Evolutionary conservation across 257 asterid genomes (phyloP).

Genomic region (Lycium barbarum): DNA sequence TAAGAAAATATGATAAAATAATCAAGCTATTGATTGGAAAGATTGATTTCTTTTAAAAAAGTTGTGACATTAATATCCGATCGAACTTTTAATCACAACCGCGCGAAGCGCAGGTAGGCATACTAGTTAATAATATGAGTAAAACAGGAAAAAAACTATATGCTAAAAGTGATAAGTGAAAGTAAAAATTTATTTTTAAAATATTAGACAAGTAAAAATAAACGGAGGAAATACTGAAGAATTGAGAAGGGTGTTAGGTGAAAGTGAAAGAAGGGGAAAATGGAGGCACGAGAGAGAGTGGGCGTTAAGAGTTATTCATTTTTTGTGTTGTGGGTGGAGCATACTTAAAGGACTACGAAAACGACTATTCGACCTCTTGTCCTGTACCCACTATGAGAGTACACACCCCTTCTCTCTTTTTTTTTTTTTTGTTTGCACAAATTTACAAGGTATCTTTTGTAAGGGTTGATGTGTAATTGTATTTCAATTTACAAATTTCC

Average conservation of each 20-base stretch:
- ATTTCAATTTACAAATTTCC: not conserved
- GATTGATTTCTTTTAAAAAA: no score
- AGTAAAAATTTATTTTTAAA: no score
- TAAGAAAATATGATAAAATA: no score
- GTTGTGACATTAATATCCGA: no score
- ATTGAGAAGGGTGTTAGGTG: conserved; percentile 24
- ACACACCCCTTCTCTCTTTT: not conserved
- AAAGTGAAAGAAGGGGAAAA: conserved; percentile 17
- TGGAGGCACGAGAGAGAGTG: conserved; percentile 23
- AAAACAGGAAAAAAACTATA: no score
- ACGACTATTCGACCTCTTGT: not conserved
- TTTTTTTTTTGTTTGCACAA: not conserved
- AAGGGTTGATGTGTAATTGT: not conserved
- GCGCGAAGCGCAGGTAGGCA: no score
- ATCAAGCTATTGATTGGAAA: no score
- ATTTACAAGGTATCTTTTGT: not conserved
- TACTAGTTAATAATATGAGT: no score
- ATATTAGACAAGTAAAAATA: no score
- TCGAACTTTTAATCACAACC: no score
- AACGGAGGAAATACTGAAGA: not conserved
- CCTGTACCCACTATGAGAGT: not conserved
- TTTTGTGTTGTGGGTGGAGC: conserved; percentile 29
- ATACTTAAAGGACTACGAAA: conserved; percentile 28
- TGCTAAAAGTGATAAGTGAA: no score
- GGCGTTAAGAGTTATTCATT: conserved; percentile 21